Conservation (phyloP, 441 rosid genomes). For the Macaranga tanarius region DNA sequence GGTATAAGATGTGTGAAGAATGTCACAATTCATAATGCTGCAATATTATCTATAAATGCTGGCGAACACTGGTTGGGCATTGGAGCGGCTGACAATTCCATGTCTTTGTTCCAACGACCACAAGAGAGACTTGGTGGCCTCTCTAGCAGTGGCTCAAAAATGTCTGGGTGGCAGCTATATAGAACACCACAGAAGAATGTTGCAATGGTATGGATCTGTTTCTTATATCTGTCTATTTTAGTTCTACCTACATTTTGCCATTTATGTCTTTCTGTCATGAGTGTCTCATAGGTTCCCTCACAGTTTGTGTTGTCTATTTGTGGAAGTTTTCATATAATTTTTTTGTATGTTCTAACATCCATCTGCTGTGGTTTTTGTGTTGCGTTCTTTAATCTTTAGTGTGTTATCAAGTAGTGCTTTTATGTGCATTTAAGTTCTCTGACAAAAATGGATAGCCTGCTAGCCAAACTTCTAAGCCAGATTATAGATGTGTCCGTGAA, state of each 20-base stretch:
- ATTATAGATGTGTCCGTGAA: background rate
- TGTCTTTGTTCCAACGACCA: constrained; percentile 97
- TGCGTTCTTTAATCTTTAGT: background rate
- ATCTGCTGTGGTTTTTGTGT: background rate
- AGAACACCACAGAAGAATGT: constrained; percentile 84
- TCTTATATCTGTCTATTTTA: background rate
- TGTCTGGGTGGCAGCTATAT: constrained; percentile 96
- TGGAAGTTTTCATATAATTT: background rate
- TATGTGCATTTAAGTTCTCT: background rate
- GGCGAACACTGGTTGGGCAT: constrained; percentile 94
- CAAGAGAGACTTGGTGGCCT: constrained; percentile 69
- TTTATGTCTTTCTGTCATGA: background rate
- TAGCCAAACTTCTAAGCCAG: too few relatives aligned
- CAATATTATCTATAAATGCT: constrained; percentile 82
- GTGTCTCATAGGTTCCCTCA: background rate
- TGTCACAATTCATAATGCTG: constrained; percentile 72
- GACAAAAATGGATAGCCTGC: background rate
- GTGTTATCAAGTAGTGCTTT: background rate
- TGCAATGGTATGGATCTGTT: constrained; percentile 67
- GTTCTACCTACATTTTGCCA: background rate
- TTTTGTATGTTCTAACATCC: background rate
- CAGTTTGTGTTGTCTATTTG: background rate
- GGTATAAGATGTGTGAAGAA: constrained; percentile 86
- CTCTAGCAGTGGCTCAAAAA: constrained; percentile 63
- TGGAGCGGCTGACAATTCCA: constrained; percentile 97